These are phyloP conservation scores for Pseudoturritis turrita DNA, from an alignment of 345 rosid genomes.

Conservation along the genomic window DNA sequence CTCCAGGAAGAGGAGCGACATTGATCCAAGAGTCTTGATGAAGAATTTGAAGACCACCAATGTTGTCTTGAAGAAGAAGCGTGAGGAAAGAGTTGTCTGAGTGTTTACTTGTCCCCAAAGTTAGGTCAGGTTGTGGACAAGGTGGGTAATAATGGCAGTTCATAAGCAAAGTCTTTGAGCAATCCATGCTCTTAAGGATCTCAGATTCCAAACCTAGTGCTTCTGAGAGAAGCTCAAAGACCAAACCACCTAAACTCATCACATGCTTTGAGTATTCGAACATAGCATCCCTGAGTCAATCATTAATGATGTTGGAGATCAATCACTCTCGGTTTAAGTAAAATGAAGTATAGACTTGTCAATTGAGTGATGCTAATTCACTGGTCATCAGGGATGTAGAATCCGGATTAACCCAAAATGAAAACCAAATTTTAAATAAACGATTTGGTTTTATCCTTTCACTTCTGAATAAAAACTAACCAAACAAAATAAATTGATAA, in stretches of 20 bases:
- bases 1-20: constrained; percentile 31
- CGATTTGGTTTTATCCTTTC: too few relatives aligned
- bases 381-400: too few relatives aligned
- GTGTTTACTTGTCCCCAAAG: constrained; percentile 33
- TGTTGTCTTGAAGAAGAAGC: constrained; percentile 40
- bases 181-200: constrained; percentile 28
- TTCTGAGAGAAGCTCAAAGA: constrained; percentile 40
- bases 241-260: constrained; percentile 27
- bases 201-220: constrained; percentile 36
- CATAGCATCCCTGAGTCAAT: constrained; percentile 32
- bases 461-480: too few relatives aligned
- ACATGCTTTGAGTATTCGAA: constrained; percentile 37
- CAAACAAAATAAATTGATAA: too few relatives aligned
- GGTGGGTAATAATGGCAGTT: constrained; percentile 39
- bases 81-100: constrained; percentile 36
- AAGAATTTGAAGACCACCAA: constrained; percentile 48
- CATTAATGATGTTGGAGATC: background rate
- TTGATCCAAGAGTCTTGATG: constrained; percentile 37
- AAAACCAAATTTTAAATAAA: too few relatives aligned
- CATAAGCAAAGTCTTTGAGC: constrained; percentile 22
- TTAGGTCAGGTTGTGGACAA: constrained; percentile 51
- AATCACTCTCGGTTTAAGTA: background rate
- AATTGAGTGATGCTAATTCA: too few relatives aligned
- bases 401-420: too few relatives aligned
- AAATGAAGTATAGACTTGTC: too few relatives aligned